phyloP scores from a whole-genome alignment of 805 yeast species.

The Brettanomyces sp. region DNA sequence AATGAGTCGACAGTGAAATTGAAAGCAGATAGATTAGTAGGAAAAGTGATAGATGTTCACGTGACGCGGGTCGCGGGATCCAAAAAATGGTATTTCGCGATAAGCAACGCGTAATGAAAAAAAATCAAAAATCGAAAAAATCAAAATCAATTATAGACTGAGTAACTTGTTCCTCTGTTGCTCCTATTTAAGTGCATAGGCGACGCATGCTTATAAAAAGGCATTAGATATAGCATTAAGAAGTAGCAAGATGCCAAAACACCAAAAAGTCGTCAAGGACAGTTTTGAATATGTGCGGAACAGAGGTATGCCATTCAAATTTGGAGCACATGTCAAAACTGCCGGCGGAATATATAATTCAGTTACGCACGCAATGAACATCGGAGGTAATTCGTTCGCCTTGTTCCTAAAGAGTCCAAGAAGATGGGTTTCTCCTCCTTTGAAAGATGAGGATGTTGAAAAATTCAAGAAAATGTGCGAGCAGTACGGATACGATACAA shows the following conservation, averaged over 20 bases:
- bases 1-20: too few relatives aligned
- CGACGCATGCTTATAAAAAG: too few relatives aligned
- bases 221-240: too few relatives aligned
- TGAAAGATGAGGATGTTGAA: slow-evolving; percentile 54
- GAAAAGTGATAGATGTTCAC: too few relatives aligned
- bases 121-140: too few relatives aligned
- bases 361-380: slow-evolving; percentile 33
- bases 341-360: slow-evolving; percentile 53
- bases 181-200: too few relatives aligned
- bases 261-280: slow-evolving; percentile 5
- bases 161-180: too few relatives aligned
- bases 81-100: too few relatives aligned
- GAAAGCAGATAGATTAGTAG: too few relatives aligned
- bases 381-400: slow-evolving; percentile 78
- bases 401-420: slow-evolving; percentile 84
- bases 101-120: too few relatives aligned
- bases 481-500: slow-evolving; percentile 57
- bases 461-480: slow-evolving; percentile 59
- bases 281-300: slow-evolving; percentile 32
- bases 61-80: too few relatives aligned
- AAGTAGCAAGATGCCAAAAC: neutral
- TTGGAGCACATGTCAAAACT: slow-evolving; percentile 85
- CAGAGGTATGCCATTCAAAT: slow-evolving; percentile 39
- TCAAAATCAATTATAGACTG: too few relatives aligned
- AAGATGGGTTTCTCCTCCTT: slow-evolving; percentile 81